Base-by-base conservation (phyloP, 2,329 filamentous ascomycete genomes). In the Pseudonectria foliicola region DNA sequence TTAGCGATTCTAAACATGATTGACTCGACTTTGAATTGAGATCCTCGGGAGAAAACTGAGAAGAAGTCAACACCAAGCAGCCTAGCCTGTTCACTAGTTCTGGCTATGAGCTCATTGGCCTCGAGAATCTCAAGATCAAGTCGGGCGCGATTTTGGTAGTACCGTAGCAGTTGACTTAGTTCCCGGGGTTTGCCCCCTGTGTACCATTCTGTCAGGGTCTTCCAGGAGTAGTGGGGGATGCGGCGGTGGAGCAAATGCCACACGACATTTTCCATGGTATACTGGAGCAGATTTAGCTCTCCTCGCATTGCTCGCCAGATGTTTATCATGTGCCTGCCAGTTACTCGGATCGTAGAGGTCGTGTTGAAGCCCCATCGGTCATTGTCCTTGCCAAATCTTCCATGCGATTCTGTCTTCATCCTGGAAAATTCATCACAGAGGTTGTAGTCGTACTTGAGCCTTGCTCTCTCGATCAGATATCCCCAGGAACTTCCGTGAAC, bases 1-100 rank as follows among this genome's bases (percentile, higher is more conserved):
- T 98, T 98, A 28, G 92, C 90, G 48, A 98, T 95, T 28, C 92
- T 80, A 53, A 96, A 95, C 92, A 98, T 96, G 50, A 95, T 80
- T 2, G 90, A 95, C 62, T 98, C 92, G 27, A 98, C 92, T 59
- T 98, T 98, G 73, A 93, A 96, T 55, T 98, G 92, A 0, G 89
- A 96, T 12, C 92, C 92, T 35, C 92, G 77, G 6, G 85, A 90
- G 53, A 95, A 92, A 35, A 98, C 92, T 0, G 89, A 94, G 58
- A 90, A 95, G 64, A 98, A 98, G 61, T 98, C 92, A 1, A 96
- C 84, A 0, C 92, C 92, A 3, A 98, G 71, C 10, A 98, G 68
- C 10, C 92, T 80, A 7, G 92, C 92, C 60, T 98, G 92, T 59
- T 98, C 92, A 49, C 88, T 94, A 0, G 88, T 96, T 35, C 90